Base-by-base conservation (phyloP, 305 asterid species). In the Euphrasia arctica region DNA sequence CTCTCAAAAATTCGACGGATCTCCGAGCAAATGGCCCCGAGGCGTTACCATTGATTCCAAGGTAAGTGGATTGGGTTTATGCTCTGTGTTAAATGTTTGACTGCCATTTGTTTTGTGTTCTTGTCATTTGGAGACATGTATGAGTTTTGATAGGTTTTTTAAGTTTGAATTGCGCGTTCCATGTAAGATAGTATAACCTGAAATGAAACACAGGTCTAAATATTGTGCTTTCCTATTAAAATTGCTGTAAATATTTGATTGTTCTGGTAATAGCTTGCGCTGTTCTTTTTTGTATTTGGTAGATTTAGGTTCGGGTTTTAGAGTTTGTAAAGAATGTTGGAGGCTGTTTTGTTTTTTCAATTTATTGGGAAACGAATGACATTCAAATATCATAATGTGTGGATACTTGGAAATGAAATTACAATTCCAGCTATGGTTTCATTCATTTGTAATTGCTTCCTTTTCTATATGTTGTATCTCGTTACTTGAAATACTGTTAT, bases 1-100 rank as follows among this genome's bases (percentile, higher is more conserved):
- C 80, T 84, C 92, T 49, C 81, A 72, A 42, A 88, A 74, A 59
- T 83, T 82, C 72, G 84, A 62, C 57, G 78, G 77, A 14, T 70
- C 86, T 70, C 54, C 81, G 2, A 59, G 77, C 18, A 80, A 75
- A 76, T 62, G 68, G 70, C 66, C 77, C 15, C 75, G 81, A 51
- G 71, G 27, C 3, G 39, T 68, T 72, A 47, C 83, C 58, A 76
- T 76, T 5, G 61, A 80, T 61, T 72, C 85, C 6, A 61, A 79
- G 95, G 97, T 39, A 39, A 39, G 3, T 90, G 79, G 43, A 15
- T 55, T 60, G 9, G 22, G 32, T 27, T 29, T 9, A 12, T 60
- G 54, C 12, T 72, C 48, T 47, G 4, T 29, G 51, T 68, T 9
- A n/a, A 61, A 7, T 5, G 8, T 59, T 18, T 18, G 22, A 18